Base-by-base conservation (phyloP, 1,284 basidiomycete genomes). In the Pseudozyma pruni region DNA sequence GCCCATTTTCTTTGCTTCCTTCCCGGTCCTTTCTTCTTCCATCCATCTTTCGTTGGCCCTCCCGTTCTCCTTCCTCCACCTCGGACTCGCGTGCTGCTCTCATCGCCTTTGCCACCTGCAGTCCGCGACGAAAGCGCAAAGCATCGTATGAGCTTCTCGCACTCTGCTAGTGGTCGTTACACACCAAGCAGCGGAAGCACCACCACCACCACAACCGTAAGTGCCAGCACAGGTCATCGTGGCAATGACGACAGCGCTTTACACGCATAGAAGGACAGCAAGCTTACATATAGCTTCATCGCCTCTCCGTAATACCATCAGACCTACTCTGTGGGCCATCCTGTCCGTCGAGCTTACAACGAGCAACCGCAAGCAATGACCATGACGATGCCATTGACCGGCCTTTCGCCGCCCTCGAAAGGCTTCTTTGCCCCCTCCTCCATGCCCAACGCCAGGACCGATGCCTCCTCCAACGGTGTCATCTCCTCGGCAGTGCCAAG, bases 401-500 rank as follows among this genome's bases (percentile, higher is more conserved):
- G 69, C 49, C 63, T 72, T 31, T 72, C 69, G 55, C 69, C 69
- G 44, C 69, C 69, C 32, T 60, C 63, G n/a, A 72, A 72, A 52
- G 69, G 69, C 29, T 72, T 67, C 45, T 72, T 72, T 16, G 43
- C 63, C 25, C 68, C 68, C 17, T 71, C 68, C 8, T 71, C 68
- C 13, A 38, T 71, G 57, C 68, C 68, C 33, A 61, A 41, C 40
- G 32, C 68, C 16, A 46, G 58, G 22, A 34, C 35, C 8, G 62
- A 71, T 29, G 43, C 37, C 7, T 19, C 50, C 0, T 33, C 54
- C 10, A 48, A 59, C 22, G 74, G 55, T 17, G 38, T 44, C 29
- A 45, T 69, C 52, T 72, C 74, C 8, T 72, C 69, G 9, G 54
- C 72, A 9, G 72, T 74, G 8, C 74, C 74, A 1, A 74, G 58